Conservation (phyloP, 495 filamentous ascomycete species). For the Hyphodiscus hymeniophilus region DNA sequence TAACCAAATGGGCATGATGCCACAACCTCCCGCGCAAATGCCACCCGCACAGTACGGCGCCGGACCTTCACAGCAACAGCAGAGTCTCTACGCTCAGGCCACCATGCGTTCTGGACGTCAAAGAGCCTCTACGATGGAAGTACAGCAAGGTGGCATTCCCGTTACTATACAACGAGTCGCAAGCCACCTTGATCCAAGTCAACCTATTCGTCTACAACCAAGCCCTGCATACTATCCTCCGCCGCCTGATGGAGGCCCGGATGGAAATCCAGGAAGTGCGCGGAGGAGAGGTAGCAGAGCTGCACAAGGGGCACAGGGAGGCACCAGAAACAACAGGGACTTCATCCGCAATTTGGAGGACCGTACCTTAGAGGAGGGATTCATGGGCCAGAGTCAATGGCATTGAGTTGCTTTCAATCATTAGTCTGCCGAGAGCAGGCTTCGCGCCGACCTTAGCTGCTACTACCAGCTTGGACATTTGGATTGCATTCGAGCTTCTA, state of each 20-base stretch:
- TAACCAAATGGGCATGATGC: conserved; percentile 66
- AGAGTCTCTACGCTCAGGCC: conserved; percentile 79
- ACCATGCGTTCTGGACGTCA: conserved; percentile 75
- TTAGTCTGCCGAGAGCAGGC: conserved; percentile 6
- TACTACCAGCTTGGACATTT: not conserved
- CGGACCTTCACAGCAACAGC: conserved; percentile 26
- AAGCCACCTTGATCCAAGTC: conserved; percentile 90
- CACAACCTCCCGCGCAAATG: conserved; percentile 47
- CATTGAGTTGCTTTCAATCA: conserved; percentile 30
- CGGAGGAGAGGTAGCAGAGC: conserved; percentile 72
- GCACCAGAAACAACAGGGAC: conserved; percentile 59
- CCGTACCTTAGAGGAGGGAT: conserved; percentile 82
- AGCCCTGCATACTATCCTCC: conserved; percentile 97
- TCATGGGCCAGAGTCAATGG: conserved; percentile 47
- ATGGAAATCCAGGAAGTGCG: conserved; percentile 51
- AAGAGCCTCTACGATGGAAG: conserved; percentile 92
- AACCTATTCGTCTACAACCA: conserved; percentile 89
- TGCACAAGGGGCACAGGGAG: conserved; percentile 44
- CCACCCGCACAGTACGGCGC: conserved; percentile 56
- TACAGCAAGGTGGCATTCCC: conserved; percentile 84
- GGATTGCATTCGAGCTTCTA: not conserved
- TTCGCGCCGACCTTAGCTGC: conserved; percentile 2
- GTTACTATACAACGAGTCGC: conserved; percentile 91
- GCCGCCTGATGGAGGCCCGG: conserved; percentile 70
- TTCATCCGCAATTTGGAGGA: conserved; percentile 94